These are phyloP conservation scores for Mikania micrantha DNA, from an alignment of 129 eudicot species.

Conservation along the genomic window DNA sequence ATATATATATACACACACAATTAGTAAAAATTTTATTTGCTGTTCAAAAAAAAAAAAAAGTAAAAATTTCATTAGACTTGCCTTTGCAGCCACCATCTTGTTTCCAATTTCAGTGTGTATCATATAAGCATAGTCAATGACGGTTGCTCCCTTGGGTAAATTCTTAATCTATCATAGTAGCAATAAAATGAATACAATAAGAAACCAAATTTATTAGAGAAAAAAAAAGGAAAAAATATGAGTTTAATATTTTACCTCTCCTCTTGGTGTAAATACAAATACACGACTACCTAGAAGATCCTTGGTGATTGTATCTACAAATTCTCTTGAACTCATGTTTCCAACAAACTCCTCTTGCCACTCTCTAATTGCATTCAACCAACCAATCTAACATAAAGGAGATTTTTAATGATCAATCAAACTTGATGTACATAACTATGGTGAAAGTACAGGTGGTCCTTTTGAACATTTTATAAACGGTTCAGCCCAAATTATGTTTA, in stretches of 20 bases:
- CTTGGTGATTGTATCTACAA: conserved; percentile 82
- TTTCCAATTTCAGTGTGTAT: conserved; percentile 93
- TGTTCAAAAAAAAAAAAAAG: too few species aligned
- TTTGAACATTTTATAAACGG: background rate
- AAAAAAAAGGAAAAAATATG: background rate
- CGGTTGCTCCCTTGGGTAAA: conserved; percentile 89
- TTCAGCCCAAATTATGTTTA: background rate
- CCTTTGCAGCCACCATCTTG: conserved; percentile 97
- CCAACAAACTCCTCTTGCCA: conserved; percentile 99
- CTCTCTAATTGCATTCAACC: conserved; percentile 96
- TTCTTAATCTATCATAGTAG: conserved; percentile 60
- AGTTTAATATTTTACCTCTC: conserved; percentile 59
- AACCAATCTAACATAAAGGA: conserved; percentile 53
- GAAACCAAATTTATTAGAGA: background rate
- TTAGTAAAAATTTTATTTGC: too few species aligned
- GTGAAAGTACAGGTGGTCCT: background rate
- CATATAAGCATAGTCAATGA: conserved; percentile 87
- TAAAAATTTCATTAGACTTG: conserved; percentile 13
- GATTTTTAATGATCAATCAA: background rate
- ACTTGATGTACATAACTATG: background rate
- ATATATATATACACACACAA: too few species aligned
- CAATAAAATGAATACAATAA: background rate
- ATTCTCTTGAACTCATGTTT: conserved; percentile 93
- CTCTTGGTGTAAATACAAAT: conserved; percentile 89
- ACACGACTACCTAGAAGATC: conserved; percentile 90